Evolutionary conservation across 2,329 filamentous ascomycete genomes (phyloP).

Genomic region (Tetracladium maxilliforme): DNA sequence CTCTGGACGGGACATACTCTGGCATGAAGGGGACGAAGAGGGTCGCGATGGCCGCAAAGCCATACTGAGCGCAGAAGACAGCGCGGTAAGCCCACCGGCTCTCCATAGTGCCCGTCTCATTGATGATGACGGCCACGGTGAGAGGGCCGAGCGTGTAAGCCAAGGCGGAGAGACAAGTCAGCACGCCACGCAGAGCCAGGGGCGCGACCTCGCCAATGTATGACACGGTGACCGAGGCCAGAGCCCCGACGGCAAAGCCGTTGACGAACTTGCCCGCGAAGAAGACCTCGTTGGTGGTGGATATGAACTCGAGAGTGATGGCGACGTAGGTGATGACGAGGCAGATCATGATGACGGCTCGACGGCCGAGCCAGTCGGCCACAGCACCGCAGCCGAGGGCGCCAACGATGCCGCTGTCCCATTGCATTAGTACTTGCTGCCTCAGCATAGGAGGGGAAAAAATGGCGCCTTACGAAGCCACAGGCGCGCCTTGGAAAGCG

Average conservation of each 20-base stretch:
- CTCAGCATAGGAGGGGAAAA: no score
- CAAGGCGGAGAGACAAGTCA: constrained; percentile 14
- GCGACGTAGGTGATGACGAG: constrained; percentile 19
- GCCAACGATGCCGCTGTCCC: constrained; percentile 10
- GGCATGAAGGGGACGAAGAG: constrained; percentile 20
- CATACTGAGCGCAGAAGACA: constrained; percentile 18
- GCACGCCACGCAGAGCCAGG: constrained; percentile 10
- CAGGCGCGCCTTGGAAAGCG: constrained; percentile 24
- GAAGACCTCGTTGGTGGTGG: constrained; percentile 22
- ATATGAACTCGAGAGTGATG: constrained; percentile 23
- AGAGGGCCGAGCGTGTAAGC: constrained; percentile 17
- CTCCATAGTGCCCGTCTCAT: constrained; percentile 12
- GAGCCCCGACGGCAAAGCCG: constrained; percentile 18
- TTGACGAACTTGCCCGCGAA: constrained; percentile 26
- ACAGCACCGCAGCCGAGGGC: constrained; percentile 16
- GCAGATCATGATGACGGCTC: constrained; percentile 16
- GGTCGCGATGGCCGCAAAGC: constrained; percentile 14
- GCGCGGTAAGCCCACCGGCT: constrained; percentile 18
- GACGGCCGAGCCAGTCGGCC: constrained; percentile 20
- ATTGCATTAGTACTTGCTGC: constrained; percentile 1
- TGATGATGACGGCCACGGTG: constrained; percentile 15
- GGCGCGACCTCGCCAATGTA: constrained; percentile 15
- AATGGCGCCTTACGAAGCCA: constrained; percentile 17
- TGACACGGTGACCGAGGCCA: constrained; percentile 12
- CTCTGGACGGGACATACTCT: no score